Evolutionary conservation across 257 asterid genomes (phyloP), one percentile per base, ranked within the genome.

Genomic region (Jacaranda copaia): DNA sequence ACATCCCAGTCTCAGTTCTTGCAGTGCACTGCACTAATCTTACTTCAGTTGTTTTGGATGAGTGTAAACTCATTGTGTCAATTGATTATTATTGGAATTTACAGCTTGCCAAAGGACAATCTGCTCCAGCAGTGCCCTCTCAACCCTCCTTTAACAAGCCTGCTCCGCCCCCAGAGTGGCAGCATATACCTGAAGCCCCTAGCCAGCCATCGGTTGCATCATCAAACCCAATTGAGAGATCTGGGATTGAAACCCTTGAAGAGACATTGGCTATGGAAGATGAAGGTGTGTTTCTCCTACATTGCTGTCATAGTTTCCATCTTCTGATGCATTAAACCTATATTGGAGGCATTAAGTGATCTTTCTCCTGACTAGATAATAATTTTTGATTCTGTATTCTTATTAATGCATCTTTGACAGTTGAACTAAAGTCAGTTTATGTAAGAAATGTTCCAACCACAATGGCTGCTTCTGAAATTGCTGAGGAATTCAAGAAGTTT

Each of bases 371-470:
- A 3, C 12, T 20, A 43, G 15, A 55, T 15, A 15, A 65, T 49
- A 70, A 8, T 73, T 62, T 16, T 57, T 80, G 12, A 19, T 77
- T 72, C 10, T 79, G 6, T 52, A 25, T 61, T 59, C 56, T 46
- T 77, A 15, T 49, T 42, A 36, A 76, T 77, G 1, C 58, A 45
- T 65, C 61, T 52, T 81, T 67, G 79, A 69, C 84, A 93, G 99
- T 90, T 82, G 97, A 96, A 80, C 87, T 90, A 51, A 96, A 89
- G 78, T 96, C 99, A 8, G 99, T 96, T 43, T 96, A 96, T 55
- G 98, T 96, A 74, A 89, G 89, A 88, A 96, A 90, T 77, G 99
- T 96, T 36, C 98, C 98, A n/a, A 85, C 91, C 10, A 93, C 88
- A 5, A 93, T 93, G 98, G 79, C 92, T 70, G 92, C 97, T 74